phyloP scores from a whole-genome alignment of 352 stramenopile genomes.

The Phytopythium montanum region DNA sequence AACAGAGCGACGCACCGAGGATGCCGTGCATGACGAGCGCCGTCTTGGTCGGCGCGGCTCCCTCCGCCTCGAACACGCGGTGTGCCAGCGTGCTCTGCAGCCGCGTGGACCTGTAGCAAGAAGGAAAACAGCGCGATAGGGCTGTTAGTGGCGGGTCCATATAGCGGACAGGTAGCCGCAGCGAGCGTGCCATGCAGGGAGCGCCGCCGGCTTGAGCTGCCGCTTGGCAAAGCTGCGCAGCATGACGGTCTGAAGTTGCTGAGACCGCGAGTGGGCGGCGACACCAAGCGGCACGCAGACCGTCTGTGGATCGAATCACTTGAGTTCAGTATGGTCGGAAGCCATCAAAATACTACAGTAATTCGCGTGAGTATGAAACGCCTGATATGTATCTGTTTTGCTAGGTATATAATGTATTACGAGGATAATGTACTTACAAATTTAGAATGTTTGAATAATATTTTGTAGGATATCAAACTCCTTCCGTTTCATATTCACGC shows the following conservation, averaged over 20 bases:
- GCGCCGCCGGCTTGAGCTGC: background rate
- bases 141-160: no score
- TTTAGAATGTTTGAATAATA: no score
- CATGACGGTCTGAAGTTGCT: background rate
- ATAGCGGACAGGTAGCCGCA: no score
- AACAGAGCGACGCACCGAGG: constrained; percentile 38
- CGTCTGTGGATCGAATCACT: background rate
- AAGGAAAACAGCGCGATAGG: no score
- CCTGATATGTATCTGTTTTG: no score
- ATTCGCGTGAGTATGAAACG: no score
- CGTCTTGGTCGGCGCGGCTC: constrained; percentile 46
- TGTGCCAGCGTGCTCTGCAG: constrained; percentile 57
- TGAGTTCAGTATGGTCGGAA: background rate
- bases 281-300: background rate
- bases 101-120: constrained; percentile 5
- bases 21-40: constrained; percentile 81
- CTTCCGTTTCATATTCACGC: no score
- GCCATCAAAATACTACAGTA: no score
- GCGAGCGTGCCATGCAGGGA: background rate
- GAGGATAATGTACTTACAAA: no score
- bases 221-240: background rate
- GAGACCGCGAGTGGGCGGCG: no score
- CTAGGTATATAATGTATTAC: no score
- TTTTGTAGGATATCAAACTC: no score
- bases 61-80: constrained; percentile 54